Evolutionary conservation across 148 eudicot genomes (phyloP).

Genomic region (Spergularia marina): DNA sequence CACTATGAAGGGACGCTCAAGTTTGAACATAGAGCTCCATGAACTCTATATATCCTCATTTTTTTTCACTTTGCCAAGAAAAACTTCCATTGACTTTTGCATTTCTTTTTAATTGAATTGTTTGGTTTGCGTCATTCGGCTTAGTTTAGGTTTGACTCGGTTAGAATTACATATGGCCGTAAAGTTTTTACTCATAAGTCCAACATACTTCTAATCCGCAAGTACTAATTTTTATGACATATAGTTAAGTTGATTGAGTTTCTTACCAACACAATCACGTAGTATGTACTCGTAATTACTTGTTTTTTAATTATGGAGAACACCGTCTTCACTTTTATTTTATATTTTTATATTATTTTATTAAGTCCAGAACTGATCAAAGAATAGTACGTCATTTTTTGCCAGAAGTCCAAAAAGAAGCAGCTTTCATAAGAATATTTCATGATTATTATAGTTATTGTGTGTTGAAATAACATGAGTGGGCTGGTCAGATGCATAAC

Average conservation of each 20-base stretch:
- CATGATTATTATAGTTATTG: neutral
- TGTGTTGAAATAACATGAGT: constrained; percentile 17
- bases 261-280: no score
- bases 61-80: neutral
- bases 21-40: constrained; percentile 22
- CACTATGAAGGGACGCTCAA: constrained; percentile 33
- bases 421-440: constrained; percentile 10
- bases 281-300: no score
- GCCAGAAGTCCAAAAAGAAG: constrained; percentile 25
- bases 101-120: neutral
- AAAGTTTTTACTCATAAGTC: no score
- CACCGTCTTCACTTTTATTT: constrained; percentile 11
- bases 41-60: constrained; percentile 20
- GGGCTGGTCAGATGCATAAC: constrained; percentile 24
- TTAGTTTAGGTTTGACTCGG: no score
- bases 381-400: constrained; percentile 15
- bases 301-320: no score
- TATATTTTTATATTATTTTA: neutral
- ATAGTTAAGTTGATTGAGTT: no score
- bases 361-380: constrained; percentile 24
- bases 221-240: no score
- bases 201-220: no score
- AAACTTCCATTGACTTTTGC: constrained; percentile 24
- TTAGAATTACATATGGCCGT: no score
- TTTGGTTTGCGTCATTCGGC: no score